Evolutionary conservation across 306 rosid species (phyloP).

Genomic region (Abrus precatorius): DNA sequence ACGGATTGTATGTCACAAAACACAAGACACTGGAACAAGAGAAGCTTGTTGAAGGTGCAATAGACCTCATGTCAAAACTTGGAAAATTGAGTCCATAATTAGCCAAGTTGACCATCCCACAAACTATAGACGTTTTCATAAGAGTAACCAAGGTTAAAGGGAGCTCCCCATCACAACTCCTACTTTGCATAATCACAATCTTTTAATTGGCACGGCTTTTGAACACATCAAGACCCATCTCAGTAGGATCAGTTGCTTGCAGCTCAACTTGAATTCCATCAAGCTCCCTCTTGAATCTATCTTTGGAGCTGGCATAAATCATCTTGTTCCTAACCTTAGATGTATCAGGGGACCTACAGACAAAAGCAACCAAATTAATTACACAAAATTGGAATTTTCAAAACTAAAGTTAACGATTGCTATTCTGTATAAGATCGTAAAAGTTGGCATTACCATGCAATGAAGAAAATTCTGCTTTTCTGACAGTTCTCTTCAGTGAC

Average conservation of each 20-base stretch:
- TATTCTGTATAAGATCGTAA: conserved; percentile 15
- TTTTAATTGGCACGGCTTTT: conserved; percentile 74
- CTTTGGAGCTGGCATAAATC: conserved; percentile 94
- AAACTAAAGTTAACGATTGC: conserved; percentile 15
- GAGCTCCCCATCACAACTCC: conserved; percentile 49
- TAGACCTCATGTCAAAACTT: conserved; percentile 56
- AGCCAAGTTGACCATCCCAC: conserved; percentile 60
- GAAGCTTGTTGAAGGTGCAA: conserved; percentile 54
- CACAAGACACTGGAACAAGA: conserved; percentile 59
- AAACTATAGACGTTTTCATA: conserved; percentile 56
- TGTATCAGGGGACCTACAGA: conserved; percentile 81
- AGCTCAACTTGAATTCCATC: conserved; percentile 87
- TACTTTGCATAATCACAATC: conserved; percentile 28
- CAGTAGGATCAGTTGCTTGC: conserved; percentile 91
- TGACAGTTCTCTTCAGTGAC: conserved; percentile 79
- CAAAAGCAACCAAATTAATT: conserved; percentile 37
- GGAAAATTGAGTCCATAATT: conserved; percentile 53
- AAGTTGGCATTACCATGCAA: conserved; percentile 70
- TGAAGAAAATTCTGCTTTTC: conserved; percentile 84
- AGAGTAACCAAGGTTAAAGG: conserved; percentile 50
- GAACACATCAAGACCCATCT: conserved; percentile 84
- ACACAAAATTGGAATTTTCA: background rate
- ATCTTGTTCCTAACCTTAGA: conserved; percentile 91
- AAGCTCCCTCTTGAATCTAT: conserved; percentile 93
- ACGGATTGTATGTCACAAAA: conserved; percentile 58